Percentiles rank a stretch among this genome's conserved stretches.
Conservation (phyloP, 768 basidiomycete genomes). For the Pisolithus marmoratus region DNA sequence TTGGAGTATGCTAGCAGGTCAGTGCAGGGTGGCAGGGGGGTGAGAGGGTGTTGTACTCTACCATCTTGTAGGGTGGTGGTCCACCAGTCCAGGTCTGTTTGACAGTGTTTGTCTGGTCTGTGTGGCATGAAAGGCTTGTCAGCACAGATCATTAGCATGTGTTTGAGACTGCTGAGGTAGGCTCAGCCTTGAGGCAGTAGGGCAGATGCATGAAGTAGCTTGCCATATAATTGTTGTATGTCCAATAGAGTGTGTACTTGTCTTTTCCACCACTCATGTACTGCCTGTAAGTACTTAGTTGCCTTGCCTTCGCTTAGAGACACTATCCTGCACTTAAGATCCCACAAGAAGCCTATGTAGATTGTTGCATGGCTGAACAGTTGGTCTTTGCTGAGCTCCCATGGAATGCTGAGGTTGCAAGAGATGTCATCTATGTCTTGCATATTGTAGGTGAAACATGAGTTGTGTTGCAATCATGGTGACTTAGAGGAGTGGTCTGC, state of each 20-base stretch:
- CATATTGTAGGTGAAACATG: slow-evolving; percentile 19
- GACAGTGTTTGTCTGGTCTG: slow-evolving; percentile 4
- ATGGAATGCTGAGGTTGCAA: slow-evolving; percentile 22
- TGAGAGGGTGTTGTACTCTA: not conserved
- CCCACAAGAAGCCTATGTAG: slow-evolving; percentile 32
- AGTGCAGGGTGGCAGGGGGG: slow-evolving; percentile 8
- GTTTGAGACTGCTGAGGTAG: slow-evolving; percentile 25
- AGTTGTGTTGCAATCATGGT: too few species aligned
- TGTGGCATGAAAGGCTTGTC: slow-evolving; percentile 28
- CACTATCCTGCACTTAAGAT: slow-evolving; percentile 18
- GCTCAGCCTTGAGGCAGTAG: slow-evolving; percentile 37
- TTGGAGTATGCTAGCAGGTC: slow-evolving; percentile 11
- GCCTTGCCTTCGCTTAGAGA: slow-evolving; percentile 20
- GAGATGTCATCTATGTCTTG: slow-evolving; percentile 35
- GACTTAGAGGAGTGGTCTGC: too few species aligned
- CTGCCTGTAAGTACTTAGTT: slow-evolving; percentile 23
- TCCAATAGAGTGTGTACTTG: slow-evolving; percentile 27
- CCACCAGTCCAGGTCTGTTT: not conserved
- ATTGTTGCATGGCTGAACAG: slow-evolving; percentile 15
- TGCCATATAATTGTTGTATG: slow-evolving; percentile 34
- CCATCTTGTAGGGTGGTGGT: too few species aligned
- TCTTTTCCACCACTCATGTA: slow-evolving; percentile 19
- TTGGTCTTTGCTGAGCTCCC: slow-evolving; percentile 28
- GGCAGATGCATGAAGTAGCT: slow-evolving; percentile 32
- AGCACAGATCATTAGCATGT: slow-evolving; percentile 21